A percentile compares a stretch with the other conserved stretches of the same genome.
Evolutionary conservation across 164 flowering plant species (phyloP).

Genomic region (Magnolia officinalis): DNA sequence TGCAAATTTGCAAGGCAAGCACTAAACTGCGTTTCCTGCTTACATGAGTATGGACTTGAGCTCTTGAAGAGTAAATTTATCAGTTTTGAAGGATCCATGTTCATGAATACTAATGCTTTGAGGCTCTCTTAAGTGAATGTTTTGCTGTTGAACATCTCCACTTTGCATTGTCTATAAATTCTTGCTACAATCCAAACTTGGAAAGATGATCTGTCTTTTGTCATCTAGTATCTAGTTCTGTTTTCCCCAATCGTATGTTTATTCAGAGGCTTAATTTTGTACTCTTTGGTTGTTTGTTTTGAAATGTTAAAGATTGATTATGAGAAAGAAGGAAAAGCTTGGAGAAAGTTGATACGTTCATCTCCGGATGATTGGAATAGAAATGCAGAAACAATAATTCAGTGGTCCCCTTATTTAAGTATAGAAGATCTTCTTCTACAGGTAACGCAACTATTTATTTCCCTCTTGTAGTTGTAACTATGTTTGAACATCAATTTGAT

Average conservation of each 20-base stretch:
- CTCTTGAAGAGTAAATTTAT: too few species aligned
- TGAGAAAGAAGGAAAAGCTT: constrained; percentile 42
- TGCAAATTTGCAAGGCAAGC: not conserved
- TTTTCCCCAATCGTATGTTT: not conserved
- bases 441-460: constrained; percentile 31
- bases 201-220: not conserved
- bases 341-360: constrained; percentile 50
- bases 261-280: not conserved
- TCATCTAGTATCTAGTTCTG: not conserved
- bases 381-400: constrained; percentile 65
- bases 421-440: constrained; percentile 74
- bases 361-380: constrained; percentile 56
- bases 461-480: too few species aligned
- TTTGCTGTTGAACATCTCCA: not conserved
- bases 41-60: too few species aligned
- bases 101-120: not conserved
- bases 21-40: too few species aligned
- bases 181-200: not conserved
- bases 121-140: not conserved
- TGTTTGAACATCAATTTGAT: too few species aligned
- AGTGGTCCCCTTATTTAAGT: constrained; percentile 85
- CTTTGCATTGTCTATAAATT: not conserved
- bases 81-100: not conserved
- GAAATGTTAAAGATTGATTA: constrained; percentile 57
- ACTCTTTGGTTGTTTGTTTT: not conserved